These are phyloP conservation scores for Cystofilobasidium macerans DNA, from an alignment of 768 basidiomycete species.

Conservation along the genomic window DNA sequence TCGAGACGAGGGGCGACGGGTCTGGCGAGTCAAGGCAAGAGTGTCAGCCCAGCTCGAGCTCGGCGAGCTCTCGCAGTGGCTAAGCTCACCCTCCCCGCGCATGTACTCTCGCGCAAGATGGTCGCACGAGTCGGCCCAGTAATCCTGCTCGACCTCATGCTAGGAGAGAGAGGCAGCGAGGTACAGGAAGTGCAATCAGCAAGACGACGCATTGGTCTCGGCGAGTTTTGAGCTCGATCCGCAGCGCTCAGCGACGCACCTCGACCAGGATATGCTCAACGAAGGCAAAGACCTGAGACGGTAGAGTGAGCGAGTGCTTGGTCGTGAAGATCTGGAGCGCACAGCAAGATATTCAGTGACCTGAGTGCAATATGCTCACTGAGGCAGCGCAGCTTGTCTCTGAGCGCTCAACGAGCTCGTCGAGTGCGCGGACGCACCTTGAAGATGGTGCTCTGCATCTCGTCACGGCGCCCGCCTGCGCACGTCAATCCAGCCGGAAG, in stretches of 20 bases:
- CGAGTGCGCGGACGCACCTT: neutral
- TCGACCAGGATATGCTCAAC: conserved; percentile 58
- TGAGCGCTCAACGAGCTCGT: neutral
- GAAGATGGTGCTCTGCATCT: conserved; percentile 27
- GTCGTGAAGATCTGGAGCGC: conserved; percentile 52
- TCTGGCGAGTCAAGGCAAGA: neutral
- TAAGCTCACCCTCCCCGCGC: conserved; percentile 62
- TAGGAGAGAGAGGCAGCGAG: conserved; percentile 22
- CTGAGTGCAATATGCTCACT: neutral
- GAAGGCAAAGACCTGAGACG: conserved; percentile 62
- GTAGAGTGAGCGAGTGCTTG: conserved; percentile 77
- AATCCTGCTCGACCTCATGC: conserved; percentile 58
- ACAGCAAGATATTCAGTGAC: too few species aligned
- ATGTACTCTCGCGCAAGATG: conserved; percentile 76
- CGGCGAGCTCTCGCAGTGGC: neutral
- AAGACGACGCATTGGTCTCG: too few species aligned
- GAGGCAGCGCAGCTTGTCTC: neutral
- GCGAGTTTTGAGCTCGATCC: neutral
- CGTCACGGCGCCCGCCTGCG: too few species aligned
- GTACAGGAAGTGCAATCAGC: too few species aligned
- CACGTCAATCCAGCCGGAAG: neutral
- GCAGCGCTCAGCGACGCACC: neutral
- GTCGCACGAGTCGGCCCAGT: conserved; percentile 64
- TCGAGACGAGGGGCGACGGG: conserved; percentile 18
- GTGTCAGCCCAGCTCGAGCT: neutral